Evolutionary conservation across 2,329 filamentous ascomycete species (phyloP).

Genomic region (Verticillium klebahnii): DNA sequence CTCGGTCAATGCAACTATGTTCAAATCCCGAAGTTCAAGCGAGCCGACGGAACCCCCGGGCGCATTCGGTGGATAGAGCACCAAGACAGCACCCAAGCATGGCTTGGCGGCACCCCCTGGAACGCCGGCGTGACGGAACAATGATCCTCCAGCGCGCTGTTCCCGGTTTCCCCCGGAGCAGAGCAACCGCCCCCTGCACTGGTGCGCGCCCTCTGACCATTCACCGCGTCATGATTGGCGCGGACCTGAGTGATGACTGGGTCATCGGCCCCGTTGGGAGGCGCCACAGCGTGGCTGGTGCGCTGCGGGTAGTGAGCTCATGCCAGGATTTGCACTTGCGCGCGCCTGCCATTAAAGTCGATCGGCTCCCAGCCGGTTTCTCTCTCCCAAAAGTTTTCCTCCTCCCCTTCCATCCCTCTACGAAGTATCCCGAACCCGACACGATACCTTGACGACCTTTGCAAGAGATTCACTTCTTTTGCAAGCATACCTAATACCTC

Average conservation of each 20-base stretch:
- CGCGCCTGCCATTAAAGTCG: not conserved
- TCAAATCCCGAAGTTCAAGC: not conserved
- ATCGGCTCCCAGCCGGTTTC: not conserved
- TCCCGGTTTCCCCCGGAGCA: slow-evolving; percentile 13
- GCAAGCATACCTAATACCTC: slow-evolving; percentile 19
- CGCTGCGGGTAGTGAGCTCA: slow-evolving; percentile 20
- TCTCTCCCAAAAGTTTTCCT: slow-evolving; percentile 15
- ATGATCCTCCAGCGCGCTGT: slow-evolving; percentile 6
- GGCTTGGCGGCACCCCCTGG: not conserved
- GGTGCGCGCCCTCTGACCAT: slow-evolving; percentile 8
- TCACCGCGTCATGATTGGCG: slow-evolving; percentile 30
- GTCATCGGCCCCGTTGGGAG: slow-evolving; percentile 10
- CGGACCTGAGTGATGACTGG: not conserved
- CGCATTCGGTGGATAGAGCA: not conserved
- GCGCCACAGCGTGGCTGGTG: slow-evolving; percentile 28
- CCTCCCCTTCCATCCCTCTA: slow-evolving; percentile 2
- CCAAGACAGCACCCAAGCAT: not conserved
- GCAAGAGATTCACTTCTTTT: slow-evolving; percentile 13
- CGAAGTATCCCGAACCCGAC: slow-evolving; percentile 3
- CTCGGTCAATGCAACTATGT: not conserved
- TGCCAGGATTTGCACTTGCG: slow-evolving; percentile 15
- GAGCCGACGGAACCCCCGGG: not conserved
- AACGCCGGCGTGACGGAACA: not conserved
- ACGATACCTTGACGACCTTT: slow-evolving; percentile 9
- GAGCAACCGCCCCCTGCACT: slow-evolving; percentile 4